Base-by-base conservation (phyloP, 2,329 filamentous ascomycete species). In the Aureobasidium sp. region DNA sequence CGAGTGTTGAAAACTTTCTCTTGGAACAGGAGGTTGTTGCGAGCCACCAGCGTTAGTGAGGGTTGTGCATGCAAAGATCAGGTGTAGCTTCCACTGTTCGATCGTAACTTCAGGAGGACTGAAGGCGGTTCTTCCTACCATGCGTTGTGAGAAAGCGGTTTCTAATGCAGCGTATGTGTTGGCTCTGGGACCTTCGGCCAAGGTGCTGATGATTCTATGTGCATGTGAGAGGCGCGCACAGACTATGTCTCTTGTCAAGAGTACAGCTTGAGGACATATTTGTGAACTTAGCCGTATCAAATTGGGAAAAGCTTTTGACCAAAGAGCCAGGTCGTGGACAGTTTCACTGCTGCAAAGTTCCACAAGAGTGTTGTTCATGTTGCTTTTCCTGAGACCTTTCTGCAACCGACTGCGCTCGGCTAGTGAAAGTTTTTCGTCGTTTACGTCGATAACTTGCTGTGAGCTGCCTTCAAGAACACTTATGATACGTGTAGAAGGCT, bases 231-330 rank as follows among this genome's bases (percentile, higher is more conserved):
- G 87, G 63, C 94, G 86, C 66, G 93, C 92, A 75, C 93, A 97
- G 47, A 99, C 89, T 63, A 97, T 84, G 70, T 97, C 93, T 63
- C 95, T 85, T 29, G 91, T 92, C 52, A 97, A 84, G 0, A 90
- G 92, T 37, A 97, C 90, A 2, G 93, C 92, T 69, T 96, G 92
- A 0, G 91, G 90, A 69, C 93, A 99, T 63, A 88, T 88, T 67
- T 97, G 90, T 70, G 91, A 95, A 63, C 92, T 91, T 67, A 96
- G 88, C 12, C 91, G 86, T 62, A 99, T 89, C 36, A 99, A 82
- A 70, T 97, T 97, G 3, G 94, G 95, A 70, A 99, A 99, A 20
- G 97, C 88, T 71, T 97, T 99, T 77, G 94, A 95, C 94, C 94
- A 99, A 13, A 99, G 78, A 0, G 92, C 96, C 2, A 91, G 88